These are phyloP conservation scores for Phlebiopsis flavidoalba DNA, from an alignment of 768 basidiomycete genomes.

Conservation along the genomic window DNA sequence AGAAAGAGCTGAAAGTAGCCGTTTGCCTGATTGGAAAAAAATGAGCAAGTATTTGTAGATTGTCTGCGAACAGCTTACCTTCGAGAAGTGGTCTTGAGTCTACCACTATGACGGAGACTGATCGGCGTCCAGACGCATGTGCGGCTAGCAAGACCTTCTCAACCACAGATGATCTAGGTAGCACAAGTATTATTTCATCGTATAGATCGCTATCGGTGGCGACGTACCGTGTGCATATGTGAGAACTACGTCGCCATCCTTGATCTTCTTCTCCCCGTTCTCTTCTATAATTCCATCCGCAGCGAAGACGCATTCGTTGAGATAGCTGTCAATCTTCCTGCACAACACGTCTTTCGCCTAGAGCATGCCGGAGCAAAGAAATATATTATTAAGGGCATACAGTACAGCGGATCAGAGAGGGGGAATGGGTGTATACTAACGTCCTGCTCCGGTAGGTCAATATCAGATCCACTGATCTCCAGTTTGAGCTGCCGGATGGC, in stretches of 20 bases:
- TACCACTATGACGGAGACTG: constrained; percentile 89
- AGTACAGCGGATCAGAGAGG: not conserved
- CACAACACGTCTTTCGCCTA: constrained; percentile 87
- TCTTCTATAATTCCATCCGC: constrained; percentile 93
- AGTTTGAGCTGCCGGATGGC: constrained; percentile 92
- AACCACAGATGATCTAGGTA: constrained; percentile 84
- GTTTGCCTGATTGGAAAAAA: constrained; percentile 55
- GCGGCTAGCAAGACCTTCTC: constrained; percentile 84
- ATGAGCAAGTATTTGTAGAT: not conserved
- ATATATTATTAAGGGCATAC: constrained; percentile 5
- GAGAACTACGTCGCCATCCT: constrained; percentile 87
- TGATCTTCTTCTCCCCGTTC: constrained; percentile 87
- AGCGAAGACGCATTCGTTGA: constrained; percentile 87
- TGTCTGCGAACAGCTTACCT: constrained; percentile 38
- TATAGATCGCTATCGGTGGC: too few species aligned
- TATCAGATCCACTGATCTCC: constrained; percentile 88
- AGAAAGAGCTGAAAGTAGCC: constrained; percentile 65
- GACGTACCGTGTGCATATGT: constrained; percentile 82
- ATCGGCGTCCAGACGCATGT: constrained; percentile 64
- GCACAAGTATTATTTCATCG: not conserved
- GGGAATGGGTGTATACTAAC: constrained; percentile 38
- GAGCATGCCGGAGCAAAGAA: constrained; percentile 3
- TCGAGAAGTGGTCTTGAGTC: constrained; percentile 95
- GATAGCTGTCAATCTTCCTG: constrained; percentile 85
- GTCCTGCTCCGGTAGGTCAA: constrained; percentile 93